Base-by-base conservation (phyloP, 768 basidiomycete genomes). In the Mycena vulgaris region DNA sequence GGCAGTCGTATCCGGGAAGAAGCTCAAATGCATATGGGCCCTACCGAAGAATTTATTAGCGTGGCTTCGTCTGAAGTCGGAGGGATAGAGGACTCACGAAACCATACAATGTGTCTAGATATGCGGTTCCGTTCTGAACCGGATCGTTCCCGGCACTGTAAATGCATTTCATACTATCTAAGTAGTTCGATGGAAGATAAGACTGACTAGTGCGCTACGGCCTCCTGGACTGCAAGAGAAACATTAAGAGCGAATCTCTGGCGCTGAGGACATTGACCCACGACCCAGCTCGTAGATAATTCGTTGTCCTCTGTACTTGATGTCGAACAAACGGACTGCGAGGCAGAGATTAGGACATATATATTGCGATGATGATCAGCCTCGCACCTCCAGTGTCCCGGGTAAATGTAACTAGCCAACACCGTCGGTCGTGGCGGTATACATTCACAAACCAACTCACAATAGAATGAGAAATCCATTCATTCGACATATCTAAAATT, bases 1-100 rank as follows among this genome's bases (percentile, higher is more conserved):
- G 88, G 62, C 88, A 89, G 71, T 89, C 88, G 74, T 88, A 89
- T 49, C 87, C 87, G 1, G 85, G 82, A n/a, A 89, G 82, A 75
- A 89, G 80, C 53, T 88, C 86, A 37, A 85, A 84, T 17, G 84
- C 82, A 16, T 80, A 68, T 9, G 80, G 77, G 0, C 88, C 87
- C 84, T 87, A 84, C n/a, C 51, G 81, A 85, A 70, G 84, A 86
- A 74, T 80, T 81, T 13, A 16, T 40, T 8, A 55, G 16, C 10
- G 19, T 25, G 5, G 14, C 37, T 7, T 23, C 11, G 21, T 25
- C 11, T 23, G n/a, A 4, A 16, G 27, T n/a, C n/a, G n/a, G n/a
- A n/a, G n/a, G n/a, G n/a, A n/a, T n/a, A n/a, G n/a, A n/a, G 11
- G n/a, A 11, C 85, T 53, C 31, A 73, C 72, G 11, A 73, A 69